Base-by-base conservation (phyloP, 768 basidiomycete species). In the Pholiota molesta region DNA sequence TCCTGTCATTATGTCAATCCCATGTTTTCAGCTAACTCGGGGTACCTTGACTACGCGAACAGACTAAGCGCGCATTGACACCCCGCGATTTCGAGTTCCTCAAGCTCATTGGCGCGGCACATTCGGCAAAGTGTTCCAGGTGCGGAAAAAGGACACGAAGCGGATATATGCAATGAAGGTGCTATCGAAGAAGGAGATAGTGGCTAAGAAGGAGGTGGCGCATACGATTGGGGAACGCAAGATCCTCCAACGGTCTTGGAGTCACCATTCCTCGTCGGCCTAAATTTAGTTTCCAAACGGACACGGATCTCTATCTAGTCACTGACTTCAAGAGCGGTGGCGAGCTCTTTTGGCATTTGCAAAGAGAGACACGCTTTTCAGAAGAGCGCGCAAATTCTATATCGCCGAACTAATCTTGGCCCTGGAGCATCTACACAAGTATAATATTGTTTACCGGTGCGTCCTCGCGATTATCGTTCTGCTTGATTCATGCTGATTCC, bases 141-240 rank as follows among this genome's bases (percentile, higher is more conserved):
- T 99, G 53, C 93, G 97, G 63, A 99, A 99, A 79, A 89, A 83
- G 74, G 96, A 99, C 79, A 99, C 97, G 44, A 92, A 94, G 75
- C 92, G 97, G 51, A 99, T 99, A 78, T 99, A 98, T 79, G 97
- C 97, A 55, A 99, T 99, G 97, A 99, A 99, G 72, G 94, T 99
- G 60, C 84, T 99, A 40, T 96, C 94, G 33, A 99, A 99, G 80
- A 96, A 94, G 81, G 97, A 99, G 77, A 99, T 99, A 69, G 88
- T 99, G 58, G 96, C 94, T 26, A 99, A 98, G 83, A 99, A 99
- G 77, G 97, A 99, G 75, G 95, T 99, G 49, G 97, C 97, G 9
- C 97, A 99, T 75, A 99, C 97, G 16, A 99, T 99, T 60, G 97
- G 97, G 68, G 97, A 99, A 77, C 90, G 97, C 76, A 99, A 99